Conservation (phyloP, 2,329 filamentous ascomycete species). For the Basipetospora sp. region DNA sequence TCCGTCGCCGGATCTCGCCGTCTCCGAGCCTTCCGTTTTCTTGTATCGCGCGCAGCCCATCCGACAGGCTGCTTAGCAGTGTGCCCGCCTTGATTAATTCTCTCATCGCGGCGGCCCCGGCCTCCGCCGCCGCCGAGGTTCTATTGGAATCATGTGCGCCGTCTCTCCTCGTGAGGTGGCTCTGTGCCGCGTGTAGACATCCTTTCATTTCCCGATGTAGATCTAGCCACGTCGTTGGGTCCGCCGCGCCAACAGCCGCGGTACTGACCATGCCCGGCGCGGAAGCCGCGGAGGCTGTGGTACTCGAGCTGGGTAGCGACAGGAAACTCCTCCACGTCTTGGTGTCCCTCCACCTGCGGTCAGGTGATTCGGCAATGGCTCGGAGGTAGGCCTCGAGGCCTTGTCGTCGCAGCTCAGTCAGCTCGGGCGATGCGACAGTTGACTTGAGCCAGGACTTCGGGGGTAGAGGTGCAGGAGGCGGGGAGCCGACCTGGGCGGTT, state of each 20-base stretch:
- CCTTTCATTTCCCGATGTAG: conserved; percentile 59
- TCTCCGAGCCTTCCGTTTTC: conserved; percentile 47
- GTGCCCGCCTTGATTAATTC: conserved; percentile 54
- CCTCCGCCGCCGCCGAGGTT: conserved; percentile 37
- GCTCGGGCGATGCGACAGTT: conserved; percentile 52
- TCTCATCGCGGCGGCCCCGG: conserved; percentile 59
- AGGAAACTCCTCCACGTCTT: conserved; percentile 60
- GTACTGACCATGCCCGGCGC: conserved; percentile 29
- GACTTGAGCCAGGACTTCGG: conserved; percentile 64
- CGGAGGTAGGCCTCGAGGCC: conserved; percentile 58
- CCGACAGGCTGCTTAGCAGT: conserved; percentile 47
- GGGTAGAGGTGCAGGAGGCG: conserved; percentile 55
- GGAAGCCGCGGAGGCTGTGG: conserved; percentile 32
- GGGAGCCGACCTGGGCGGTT: conserved; percentile 39
- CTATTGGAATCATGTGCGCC: conserved; percentile 26
- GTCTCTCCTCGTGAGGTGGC: conserved; percentile 54
- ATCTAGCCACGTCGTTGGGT: conserved; percentile 62
- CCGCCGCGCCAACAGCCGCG: conserved; percentile 28
- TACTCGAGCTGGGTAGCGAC: conserved; percentile 45
- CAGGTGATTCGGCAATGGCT: conserved; percentile 56
- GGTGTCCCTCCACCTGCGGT: conserved; percentile 61
- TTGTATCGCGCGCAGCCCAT: conserved; percentile 46
- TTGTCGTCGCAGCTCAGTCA: conserved; percentile 55
- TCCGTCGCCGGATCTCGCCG: conserved; percentile 57
- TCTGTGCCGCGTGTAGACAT: conserved; percentile 51